Base-by-base conservation (phyloP, 1,284 basidiomycete species). In the Moesziomyces globuligerus region DNA sequence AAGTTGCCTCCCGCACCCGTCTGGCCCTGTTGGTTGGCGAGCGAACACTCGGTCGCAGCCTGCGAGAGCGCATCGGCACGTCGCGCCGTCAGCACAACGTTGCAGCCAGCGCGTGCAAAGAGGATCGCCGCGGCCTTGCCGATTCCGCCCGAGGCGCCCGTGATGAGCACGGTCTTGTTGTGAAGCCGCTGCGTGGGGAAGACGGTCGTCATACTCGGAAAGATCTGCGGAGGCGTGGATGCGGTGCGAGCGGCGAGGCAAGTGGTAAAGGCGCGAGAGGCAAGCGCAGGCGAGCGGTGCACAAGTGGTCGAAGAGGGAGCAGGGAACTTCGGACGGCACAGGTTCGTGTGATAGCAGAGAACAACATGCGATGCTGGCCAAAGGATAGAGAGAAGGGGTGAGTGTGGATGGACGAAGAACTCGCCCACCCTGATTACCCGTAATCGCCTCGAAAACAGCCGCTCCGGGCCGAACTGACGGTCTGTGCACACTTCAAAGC, bases 161-260 rank as follows among this genome's bases (percentile, higher is more conserved):
- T 94, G 61, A 94, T 86, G 50, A 95, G 86, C 59, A 94, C 90
- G 11, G 89, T 93, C 85, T 94, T 93, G 81, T 90, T 90, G 48
- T 90, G 82, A 36, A 94, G 51, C 1, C 64, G 71, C 44, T 71
- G 61, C 18, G 79, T 78, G 17, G 60, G 57, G 46, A 77, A 74
- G 4, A 80, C 52, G 10, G 52, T 67, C 8, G 69, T 67, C 69
- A 68, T 74, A 42, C 55, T 69, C 7, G 71, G 64, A 21, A 71
- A 71, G 51, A 66, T 66, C n/a, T 34, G 55, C 49, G 59, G 50
- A 1, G 54, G 48, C 34, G 37, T 5, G n/a, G 47, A 34, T 32
- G 49, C 13, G n/a, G 44, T 45, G 17, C 26, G 34, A 26, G n/a
- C 24, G 4, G 21, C 24, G 7, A 40, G 17, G 15, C 40, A 13